A percentile compares a stretch with the other conserved stretches of the same genome.
phyloP scores from a whole-genome alignment of 2,329 filamentous ascomycete species.

The Hymenoscyphus fraxineus region DNA sequence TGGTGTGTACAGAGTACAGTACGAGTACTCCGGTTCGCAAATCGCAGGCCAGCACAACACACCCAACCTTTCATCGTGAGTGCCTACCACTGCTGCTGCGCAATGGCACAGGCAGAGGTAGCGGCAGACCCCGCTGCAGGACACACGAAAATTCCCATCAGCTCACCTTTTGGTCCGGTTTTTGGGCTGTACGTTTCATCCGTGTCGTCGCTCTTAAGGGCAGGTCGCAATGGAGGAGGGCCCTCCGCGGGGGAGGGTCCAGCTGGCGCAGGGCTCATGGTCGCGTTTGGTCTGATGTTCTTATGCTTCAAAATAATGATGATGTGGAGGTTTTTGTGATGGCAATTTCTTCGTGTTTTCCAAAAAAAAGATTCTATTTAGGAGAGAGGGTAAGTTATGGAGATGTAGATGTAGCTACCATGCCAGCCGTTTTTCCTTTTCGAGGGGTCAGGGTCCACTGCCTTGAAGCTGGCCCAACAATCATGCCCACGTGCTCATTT shows the following conservation, averaged over 20 bases:
- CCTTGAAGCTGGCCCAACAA: not conserved
- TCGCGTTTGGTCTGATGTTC: not conserved
- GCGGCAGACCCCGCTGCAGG: not conserved
- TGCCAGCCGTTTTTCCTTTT: not conserved
- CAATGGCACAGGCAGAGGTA: no score
- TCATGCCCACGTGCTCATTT: not conserved
- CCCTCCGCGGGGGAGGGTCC: not conserved
- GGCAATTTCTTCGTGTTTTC: not conserved
- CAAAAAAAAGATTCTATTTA: not conserved
- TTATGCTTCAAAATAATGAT: not conserved
- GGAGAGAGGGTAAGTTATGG: not conserved
- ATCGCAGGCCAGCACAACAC: not conserved
- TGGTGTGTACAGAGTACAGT: no score
- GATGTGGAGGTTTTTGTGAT: not conserved
- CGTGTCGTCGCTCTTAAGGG: slow-evolving; percentile 22
- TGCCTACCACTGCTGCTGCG: not conserved
- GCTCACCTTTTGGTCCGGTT: slow-evolving; percentile 30
- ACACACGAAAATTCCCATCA: not conserved
- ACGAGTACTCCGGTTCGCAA: not conserved
- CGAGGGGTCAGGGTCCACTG: not conserved
- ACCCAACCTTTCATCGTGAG: not conserved
- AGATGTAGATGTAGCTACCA: slow-evolving; percentile 1
- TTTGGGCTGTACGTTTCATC: slow-evolving; percentile 25
- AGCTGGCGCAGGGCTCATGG: slow-evolving; percentile 1
- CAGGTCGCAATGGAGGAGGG: slow-evolving; percentile 27